phyloP scores from a whole-genome alignment of 2,329 filamentous ascomycete genomes.

The Calonectria montana region DNA sequence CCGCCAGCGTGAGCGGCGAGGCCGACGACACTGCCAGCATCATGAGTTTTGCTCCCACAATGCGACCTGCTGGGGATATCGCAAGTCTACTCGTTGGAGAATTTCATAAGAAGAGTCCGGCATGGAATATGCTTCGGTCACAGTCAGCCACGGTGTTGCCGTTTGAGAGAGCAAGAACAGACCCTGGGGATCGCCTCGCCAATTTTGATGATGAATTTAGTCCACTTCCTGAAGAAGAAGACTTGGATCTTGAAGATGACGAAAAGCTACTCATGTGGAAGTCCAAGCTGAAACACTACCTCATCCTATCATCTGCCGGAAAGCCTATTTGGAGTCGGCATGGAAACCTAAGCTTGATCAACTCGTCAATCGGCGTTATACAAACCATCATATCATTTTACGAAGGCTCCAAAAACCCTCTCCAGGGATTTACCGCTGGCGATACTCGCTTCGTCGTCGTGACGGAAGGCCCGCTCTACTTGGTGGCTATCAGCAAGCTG shows the following conservation, averaged over 20 bases:
- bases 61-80: conserved; percentile 75
- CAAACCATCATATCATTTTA: conserved; percentile 99
- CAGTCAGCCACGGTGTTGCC: conserved; percentile 70
- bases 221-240: conserved; percentile 69
- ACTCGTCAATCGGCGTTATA: conserved; percentile 92
- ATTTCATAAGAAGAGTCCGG: conserved; percentile 71
- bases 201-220: conserved; percentile 85
- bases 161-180: conserved; percentile 65
- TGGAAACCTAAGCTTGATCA: conserved; percentile 89
- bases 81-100: conserved; percentile 85
- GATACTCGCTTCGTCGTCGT: conserved; percentile 86
- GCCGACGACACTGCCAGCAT: conserved; percentile 74
- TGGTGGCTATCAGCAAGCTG: conserved; percentile 92
- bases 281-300: conserved; percentile 94
- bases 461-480: conserved; percentile 87
- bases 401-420: conserved; percentile 79
- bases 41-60: conserved; percentile 73
- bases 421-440: conserved; percentile 89
- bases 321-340: conserved; percentile 98
- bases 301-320: conserved; percentile 94
- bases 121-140: conserved; percentile 74
- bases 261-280: conserved; percentile 81
- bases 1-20: conserved; percentile 55
- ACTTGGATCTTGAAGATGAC: conserved; percentile 60
- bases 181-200: conserved; percentile 65